Evolutionary conservation across 148 eudicot genomes (phyloP).

Genomic region (Linanthus parryae): DNA sequence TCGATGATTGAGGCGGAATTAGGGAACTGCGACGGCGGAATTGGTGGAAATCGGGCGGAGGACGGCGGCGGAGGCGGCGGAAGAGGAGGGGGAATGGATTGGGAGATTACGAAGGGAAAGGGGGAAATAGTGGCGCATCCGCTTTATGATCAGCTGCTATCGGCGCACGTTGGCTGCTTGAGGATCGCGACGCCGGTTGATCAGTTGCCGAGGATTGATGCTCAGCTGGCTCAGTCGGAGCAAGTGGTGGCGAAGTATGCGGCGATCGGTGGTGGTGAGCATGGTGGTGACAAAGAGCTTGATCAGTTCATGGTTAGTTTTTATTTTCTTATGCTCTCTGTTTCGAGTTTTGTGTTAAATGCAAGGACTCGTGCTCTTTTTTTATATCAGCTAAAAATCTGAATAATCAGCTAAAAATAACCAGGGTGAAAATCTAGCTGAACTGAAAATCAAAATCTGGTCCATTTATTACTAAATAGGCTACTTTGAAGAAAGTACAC

Average conservation of each 20-base stretch:
- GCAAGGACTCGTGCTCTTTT: background rate
- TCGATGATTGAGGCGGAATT: slow-evolving; percentile 17
- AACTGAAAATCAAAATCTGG: background rate
- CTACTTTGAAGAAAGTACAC: no score
- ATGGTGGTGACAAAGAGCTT: slow-evolving; percentile 73
- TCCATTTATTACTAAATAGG: background rate
- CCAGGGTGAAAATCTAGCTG: background rate
- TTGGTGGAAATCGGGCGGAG: slow-evolving; percentile 13
- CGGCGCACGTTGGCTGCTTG: slow-evolving; percentile 82
- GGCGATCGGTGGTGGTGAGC: slow-evolving; percentile 23
- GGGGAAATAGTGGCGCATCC: slow-evolving; percentile 63
- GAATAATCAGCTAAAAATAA: background rate
- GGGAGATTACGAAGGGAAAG: slow-evolving; percentile 47
- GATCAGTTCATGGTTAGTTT: slow-evolving; percentile 81
- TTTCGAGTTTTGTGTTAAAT: background rate
- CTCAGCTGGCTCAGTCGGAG: slow-evolving; percentile 73
- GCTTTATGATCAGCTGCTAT: slow-evolving; percentile 67
- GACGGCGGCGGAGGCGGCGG: slow-evolving; percentile 18
- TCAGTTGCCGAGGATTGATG: slow-evolving; percentile 80
- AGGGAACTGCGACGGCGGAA: slow-evolving; percentile 15
- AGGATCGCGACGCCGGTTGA: slow-evolving; percentile 83
- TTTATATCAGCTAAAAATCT: background rate
- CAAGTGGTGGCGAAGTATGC: slow-evolving; percentile 64
- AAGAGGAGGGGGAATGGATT: slow-evolving; percentile 19
- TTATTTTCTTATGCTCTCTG: background rate